These are phyloP conservation scores for Puccinia triticina DNA, from an alignment of 1,284 basidiomycete species.

Conservation along the genomic window DNA sequence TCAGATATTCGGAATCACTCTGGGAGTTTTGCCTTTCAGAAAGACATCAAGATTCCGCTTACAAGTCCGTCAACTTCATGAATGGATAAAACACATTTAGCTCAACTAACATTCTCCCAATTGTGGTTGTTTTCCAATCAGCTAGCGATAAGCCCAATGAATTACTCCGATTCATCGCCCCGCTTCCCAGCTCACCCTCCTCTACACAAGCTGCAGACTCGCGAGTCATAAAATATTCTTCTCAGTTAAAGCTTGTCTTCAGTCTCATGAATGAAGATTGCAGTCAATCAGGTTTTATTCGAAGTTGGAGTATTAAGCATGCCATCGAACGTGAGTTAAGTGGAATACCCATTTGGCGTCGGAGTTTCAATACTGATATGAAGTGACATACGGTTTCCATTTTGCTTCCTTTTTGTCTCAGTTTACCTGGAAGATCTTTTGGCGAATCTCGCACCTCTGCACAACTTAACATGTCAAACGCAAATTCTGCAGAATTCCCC, in stretches of 20 bases:
- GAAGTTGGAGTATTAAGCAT: constrained; percentile 72
- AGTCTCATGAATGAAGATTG: constrained; percentile 85
- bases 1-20: not conserved
- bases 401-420: constrained; percentile 58
- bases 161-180: constrained; percentile 30
- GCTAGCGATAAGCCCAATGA: constrained; percentile 2
- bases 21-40: not conserved
- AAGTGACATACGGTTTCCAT: constrained; percentile 34
- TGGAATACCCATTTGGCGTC: not conserved
- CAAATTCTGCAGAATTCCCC: constrained; percentile 92
- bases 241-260: constrained; percentile 77
- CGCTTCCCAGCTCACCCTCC: constrained; percentile 27
- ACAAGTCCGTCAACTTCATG: not conserved
- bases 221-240: constrained; percentile 72
- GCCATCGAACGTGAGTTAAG: constrained; percentile 69
- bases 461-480: constrained; percentile 90
- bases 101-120: not conserved
- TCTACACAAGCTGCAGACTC: constrained; percentile 33
- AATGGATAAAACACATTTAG: not conserved
- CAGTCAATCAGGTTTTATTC: constrained; percentile 67
- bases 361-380: constrained; percentile 19
- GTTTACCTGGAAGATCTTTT: constrained; percentile 73
- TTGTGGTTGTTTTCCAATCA: constrained; percentile 16
- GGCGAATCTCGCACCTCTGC: constrained; percentile 68
- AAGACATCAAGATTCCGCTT: constrained; percentile 18